Percentiles rank a stretch among this genome's conserved stretches.
phyloP scores from a whole-genome alignment of 108 stramenopile species.

The Stephanodiscus triporus region DNA sequence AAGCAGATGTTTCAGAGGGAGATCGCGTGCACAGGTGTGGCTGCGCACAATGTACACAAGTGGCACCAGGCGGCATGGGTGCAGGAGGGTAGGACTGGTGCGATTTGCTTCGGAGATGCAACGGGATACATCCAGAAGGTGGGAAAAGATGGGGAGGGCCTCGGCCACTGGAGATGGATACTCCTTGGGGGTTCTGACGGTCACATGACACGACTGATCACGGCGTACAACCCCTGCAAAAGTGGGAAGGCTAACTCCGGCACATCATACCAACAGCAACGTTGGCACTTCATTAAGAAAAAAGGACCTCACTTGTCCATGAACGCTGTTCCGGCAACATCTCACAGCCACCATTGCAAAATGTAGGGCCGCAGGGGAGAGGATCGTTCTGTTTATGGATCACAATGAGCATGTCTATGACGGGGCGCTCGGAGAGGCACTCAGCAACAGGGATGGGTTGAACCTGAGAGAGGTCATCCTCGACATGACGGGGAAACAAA shows the following conservation, averaged over 20 bases:
- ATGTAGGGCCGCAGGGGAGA: background rate
- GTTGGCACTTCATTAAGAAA: background rate
- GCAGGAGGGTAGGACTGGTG: no score
- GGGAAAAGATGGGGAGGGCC: background rate
- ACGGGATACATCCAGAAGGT: no score
- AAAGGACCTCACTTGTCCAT: background rate
- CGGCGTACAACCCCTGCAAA: background rate
- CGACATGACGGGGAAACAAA: background rate
- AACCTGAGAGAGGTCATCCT: background rate
- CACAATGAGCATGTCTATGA: conserved; percentile 12
- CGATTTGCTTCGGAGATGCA: no score
- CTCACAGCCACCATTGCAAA: background rate
- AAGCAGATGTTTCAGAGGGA: no score
- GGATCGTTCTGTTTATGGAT: conserved; percentile 12
- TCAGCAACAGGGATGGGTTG: no score
- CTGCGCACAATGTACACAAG: background rate
- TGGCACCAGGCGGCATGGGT: no score
- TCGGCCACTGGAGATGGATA: background rate
- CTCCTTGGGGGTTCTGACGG: no score
- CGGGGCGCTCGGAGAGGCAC: background rate
- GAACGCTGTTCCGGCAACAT: background rate
- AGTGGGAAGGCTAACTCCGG: no score
- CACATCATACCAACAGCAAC: background rate
- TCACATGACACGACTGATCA: background rate
- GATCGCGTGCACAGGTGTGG: background rate